phyloP scores from a whole-genome alignment of 73 alveolate genomes.

The Diophrys sp. region DNA sequence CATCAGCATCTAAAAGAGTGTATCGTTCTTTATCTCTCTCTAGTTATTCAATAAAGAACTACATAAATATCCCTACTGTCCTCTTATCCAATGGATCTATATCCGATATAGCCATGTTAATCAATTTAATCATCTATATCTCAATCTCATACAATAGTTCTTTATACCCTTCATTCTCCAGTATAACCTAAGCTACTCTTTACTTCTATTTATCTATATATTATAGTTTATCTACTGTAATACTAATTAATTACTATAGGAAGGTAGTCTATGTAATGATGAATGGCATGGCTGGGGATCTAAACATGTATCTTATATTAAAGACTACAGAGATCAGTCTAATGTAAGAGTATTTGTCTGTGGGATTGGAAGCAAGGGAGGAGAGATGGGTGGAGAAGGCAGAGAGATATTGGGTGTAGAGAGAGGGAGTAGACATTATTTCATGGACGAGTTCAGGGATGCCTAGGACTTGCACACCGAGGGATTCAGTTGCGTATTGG shows the following conservation, averaged over 20 bases:
- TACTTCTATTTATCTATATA: not conserved
- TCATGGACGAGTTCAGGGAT: constrained; percentile 40
- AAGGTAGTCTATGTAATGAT: not conserved
- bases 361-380: not conserved
- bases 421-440: constrained; percentile 9
- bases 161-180: not conserved
- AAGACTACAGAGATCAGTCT: not conserved
- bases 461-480: constrained; percentile 56
- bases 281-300: not conserved
- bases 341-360: not conserved
- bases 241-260: not conserved
- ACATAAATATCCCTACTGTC: too few relatives aligned
- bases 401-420: not conserved
- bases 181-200: not conserved
- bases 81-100: not conserved
- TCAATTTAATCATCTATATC: too few relatives aligned
- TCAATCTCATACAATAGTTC: not conserved
- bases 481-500: constrained; percentile 2
- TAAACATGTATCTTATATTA: not conserved
- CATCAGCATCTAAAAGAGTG: too few relatives aligned
- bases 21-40: too few relatives aligned
- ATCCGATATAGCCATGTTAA: not conserved
- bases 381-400: not conserved
- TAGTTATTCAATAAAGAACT: too few relatives aligned
- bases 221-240: not conserved